Evolutionary conservation across 176 grass and related monocot genomes (phyloP), one percentile per base, ranked within the genome.

Genomic region (Paspalum vaginatum): DNA sequence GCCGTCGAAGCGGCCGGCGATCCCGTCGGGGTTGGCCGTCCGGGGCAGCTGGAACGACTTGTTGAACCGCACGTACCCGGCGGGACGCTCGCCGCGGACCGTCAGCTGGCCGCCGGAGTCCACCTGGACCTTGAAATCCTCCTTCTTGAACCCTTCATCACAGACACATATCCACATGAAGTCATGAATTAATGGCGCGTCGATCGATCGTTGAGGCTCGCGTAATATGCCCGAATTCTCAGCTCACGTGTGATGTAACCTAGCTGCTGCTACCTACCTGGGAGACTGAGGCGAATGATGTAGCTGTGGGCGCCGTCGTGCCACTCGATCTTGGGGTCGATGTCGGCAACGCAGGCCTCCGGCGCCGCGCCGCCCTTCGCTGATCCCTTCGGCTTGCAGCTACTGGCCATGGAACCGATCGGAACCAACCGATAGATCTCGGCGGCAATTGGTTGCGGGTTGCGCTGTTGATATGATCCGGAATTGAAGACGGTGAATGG

Each of bases 101-200:
- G 68, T 80, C 53, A 97, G 45, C 26, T 84, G 77, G 4, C 86
- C 86, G 26, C 72, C 69, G 63, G 15, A n/a, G 69, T 89, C 84
- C 42, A 91, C 38, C 12, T 76, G 78, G 7, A 93, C 84, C 68
- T 39, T 74, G 65, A 97, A 84, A 55, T 93, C 88, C 18, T 91
- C 86, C 59, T 85, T 87, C 52, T 42, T 91, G 78, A 93, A 86
- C 16, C 89, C 87, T 94, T 71, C 27, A 13, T 38, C 27, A 1
- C 7, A 48, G 4, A 27, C 2, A 69, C 15, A 5, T 21, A 12
- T 25, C 4, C 10, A 16, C 26, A 43, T 47, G 11, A 48, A 68
- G 65, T n/a, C 4, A 26, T 22, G 24, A 5, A 12, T 6, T 1
- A 11, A 13, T 20, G 17, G 8, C 17, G 52, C 52, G 52, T 54